phyloP scores from a whole-genome alignment of 2,329 filamentous ascomycete species.

The Trichocomaceae sp. region DNA sequence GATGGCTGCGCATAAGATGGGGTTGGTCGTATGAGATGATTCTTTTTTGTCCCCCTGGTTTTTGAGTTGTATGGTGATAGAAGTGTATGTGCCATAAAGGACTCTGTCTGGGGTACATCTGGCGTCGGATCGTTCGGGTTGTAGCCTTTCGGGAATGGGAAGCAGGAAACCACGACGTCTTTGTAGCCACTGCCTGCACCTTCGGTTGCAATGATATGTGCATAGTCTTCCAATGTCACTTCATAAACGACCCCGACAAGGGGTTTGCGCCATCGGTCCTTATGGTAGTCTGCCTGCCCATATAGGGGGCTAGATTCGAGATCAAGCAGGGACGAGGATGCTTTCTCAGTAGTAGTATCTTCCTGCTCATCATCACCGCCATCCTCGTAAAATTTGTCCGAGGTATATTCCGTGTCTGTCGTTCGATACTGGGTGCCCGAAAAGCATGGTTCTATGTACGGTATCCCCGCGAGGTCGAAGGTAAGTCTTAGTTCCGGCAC shows the following conservation, averaged over 20 bases:
- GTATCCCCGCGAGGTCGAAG: constrained; percentile 79
- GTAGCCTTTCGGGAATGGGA: constrained; percentile 53
- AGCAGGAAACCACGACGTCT: constrained; percentile 73
- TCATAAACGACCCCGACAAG: constrained; percentile 94
- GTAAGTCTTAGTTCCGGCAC: constrained; percentile 71
- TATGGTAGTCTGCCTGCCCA: constrained; percentile 36
- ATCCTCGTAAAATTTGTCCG: background rate
- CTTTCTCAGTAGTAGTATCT: background rate
- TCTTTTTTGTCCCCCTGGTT: constrained; percentile 13
- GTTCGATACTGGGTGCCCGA: constrained; percentile 64
- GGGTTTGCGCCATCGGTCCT: constrained; percentile 67
- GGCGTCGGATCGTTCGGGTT: constrained; percentile 54
- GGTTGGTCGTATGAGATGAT: constrained; percentile 54
- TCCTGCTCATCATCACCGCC: background rate
- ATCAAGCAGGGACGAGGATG: constrained; percentile 13
- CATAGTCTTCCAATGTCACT: constrained; percentile 74
- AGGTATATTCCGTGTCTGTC: constrained; percentile 18
- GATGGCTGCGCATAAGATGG: constrained; percentile 75
- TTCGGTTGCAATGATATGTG: constrained; percentile 82
- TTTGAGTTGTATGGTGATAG: constrained; percentile 52
- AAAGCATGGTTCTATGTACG: constrained; percentile 88
- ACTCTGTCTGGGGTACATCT: constrained; percentile 52
- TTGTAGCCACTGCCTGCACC: constrained; percentile 79
- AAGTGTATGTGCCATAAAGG: constrained; percentile 81
- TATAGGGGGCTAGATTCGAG: background rate